Percentiles rank a stretch among this genome's conserved stretches.
phyloP scores from a whole-genome alignment of 176 grass and related monocot genomes.

The Ananas comosus region DNA sequence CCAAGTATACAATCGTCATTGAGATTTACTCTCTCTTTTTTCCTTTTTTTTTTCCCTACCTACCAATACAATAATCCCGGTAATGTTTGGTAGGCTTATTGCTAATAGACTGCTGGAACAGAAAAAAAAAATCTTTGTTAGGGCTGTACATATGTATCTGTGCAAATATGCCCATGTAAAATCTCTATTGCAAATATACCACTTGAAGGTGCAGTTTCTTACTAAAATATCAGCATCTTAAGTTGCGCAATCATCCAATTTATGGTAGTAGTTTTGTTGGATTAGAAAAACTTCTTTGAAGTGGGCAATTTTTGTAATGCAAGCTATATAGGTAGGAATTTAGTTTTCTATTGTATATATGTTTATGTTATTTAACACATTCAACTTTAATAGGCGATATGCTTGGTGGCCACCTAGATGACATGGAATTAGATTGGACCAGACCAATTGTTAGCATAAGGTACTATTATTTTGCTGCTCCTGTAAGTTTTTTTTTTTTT shows the following conservation, averaged over 20 bases:
- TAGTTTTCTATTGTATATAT: too few relatives aligned
- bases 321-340: too few relatives aligned
- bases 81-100: background rate
- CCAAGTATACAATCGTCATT: constrained; percentile 44
- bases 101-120: background rate
- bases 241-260: too few relatives aligned
- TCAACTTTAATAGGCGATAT: constrained; percentile 57
- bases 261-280: too few relatives aligned
- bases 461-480: constrained; percentile 21
- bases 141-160: background rate
- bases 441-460: constrained; percentile 93
- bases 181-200: too few relatives aligned
- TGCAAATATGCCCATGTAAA: too few relatives aligned
- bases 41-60: background rate
- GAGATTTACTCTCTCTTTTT: background rate
- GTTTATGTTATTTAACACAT: background rate
- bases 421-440: constrained; percentile 95
- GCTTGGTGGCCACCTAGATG: constrained; percentile 90
- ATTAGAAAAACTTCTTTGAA: too few relatives aligned
- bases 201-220: too few relatives aligned
- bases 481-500: constrained; percentile 3
- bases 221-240: too few relatives aligned
- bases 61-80: background rate
- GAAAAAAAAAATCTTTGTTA: background rate
- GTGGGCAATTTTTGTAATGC: too few relatives aligned